A percentile compares a stretch with the other conserved stretches of the same genome.
Evolutionary conservation across 495 filamentous ascomycete species (phyloP).

Genomic region (Stereocaulon alpinum): DNA sequence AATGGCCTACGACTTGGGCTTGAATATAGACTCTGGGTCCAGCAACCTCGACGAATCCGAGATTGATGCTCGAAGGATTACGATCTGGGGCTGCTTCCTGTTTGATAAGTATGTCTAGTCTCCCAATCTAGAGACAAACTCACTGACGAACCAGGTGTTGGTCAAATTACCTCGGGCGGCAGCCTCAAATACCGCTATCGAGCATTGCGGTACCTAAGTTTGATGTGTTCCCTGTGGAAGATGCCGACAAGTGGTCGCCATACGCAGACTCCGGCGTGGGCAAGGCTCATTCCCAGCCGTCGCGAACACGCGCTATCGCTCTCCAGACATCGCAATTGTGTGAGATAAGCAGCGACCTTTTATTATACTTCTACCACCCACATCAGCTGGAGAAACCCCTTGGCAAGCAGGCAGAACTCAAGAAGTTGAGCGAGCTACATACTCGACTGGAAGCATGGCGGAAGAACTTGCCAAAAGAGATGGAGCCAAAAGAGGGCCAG

Average conservation of each 20-base stretch:
- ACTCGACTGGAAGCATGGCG: constrained; percentile 87
- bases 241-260: constrained; percentile 74
- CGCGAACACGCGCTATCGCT: constrained; percentile 71
- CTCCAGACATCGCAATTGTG: constrained; percentile 74
- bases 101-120: constrained; percentile 67
- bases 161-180: constrained; percentile 93
- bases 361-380: constrained; percentile 86
- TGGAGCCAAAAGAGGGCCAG: constrained; percentile 82
- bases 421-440: constrained; percentile 86
- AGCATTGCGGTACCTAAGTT: constrained; percentile 77
- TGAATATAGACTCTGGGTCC: constrained; percentile 73
- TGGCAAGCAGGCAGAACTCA: constrained; percentile 72
- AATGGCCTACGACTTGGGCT: constrained; percentile 91
- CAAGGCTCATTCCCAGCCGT: constrained; percentile 61
- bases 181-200: constrained; percentile 72
- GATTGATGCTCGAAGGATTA: constrained; percentile 78
- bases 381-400: constrained; percentile 45
- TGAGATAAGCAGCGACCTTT: constrained; percentile 86
- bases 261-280: constrained; percentile 76
- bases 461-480: constrained; percentile 70
- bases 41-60: constrained; percentile 66
- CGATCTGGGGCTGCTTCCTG: constrained; percentile 97
- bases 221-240: constrained; percentile 84
- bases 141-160: constrained; percentile 51
- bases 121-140: neutral